Base-by-base conservation (phyloP, 2,329 filamentous ascomycete genomes). In the Furcasterigmium sp. region DNA sequence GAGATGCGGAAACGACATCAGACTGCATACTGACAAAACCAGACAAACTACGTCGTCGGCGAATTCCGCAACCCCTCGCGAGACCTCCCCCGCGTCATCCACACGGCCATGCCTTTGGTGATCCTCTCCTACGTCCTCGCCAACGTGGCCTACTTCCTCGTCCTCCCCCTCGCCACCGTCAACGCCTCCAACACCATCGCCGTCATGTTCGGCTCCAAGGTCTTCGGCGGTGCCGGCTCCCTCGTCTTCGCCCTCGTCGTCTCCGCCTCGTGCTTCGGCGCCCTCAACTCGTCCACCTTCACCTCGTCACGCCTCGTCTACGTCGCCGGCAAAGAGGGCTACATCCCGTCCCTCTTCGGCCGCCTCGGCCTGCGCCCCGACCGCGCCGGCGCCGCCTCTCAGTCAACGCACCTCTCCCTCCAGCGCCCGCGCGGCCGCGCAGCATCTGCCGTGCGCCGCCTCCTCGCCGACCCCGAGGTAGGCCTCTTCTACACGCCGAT, bases 31-130 rank as follows among this genome's bases (percentile, higher is more conserved):
- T 28, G 11, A 34, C 7, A 28, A 36, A 18, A 9, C 8, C 50
- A 93, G 88, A 95, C 91, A 49, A 98, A 96, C 66, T 98, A 96
- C 58, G 93, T 98, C 7, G 90, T 94, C 1, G 93, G 91, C 55
- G 93, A 98, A 65, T 97, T 98, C 70, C 86, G 90, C 56, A 91
- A 96, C 58, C 89, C 93, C 1, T 78, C 79, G 38, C 83, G 90
- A 50, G 93, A 98, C 61, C 81, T 98, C 9, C 93, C 93, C 1
- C 82, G 89, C 18, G 91, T 96, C 20, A 95, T 98, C 45, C 93
- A 98, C 67, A 95, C 91, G 1, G 91, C 91, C 13, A 93, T 98
- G 78, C 91, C 93, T 2, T 72, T 96, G 36, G 91, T 98, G 45
- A 97, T 98, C 49, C 61, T 90, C 21, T 87, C 80, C 55, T 98